Base-by-base conservation (phyloP, 2,329 filamentous ascomycete species). In the Colletotrichum sp. region DNA sequence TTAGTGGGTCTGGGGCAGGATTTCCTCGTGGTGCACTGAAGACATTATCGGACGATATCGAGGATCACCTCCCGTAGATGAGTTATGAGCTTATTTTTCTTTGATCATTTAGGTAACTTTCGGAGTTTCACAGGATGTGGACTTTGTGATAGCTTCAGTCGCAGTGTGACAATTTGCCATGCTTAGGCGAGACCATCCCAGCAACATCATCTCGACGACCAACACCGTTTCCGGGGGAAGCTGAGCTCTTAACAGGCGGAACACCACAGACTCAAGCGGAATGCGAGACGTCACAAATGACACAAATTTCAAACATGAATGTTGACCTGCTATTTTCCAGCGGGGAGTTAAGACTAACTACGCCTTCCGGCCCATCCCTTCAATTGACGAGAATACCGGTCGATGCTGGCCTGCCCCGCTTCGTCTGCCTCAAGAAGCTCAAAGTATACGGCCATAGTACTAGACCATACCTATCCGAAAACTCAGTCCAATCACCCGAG, bases 301-400 rank as follows among this genome's bases (percentile, higher is more conserved):
- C 16, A 5, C 8, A 10, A n/a, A 43, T 10, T 5, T 7, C 1
- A 48, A 12, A 21, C 43, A 21, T 48, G n/a, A 3, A 6, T 48
- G 0, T 48, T 2, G n/a, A 0, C 18, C 43, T 21, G 10, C 43
- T 1, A 13, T 4, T 21, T 21, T 2, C 2, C 43, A 48, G 43
- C 43, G n/a, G 43, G 43, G 43, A 48, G 43, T 48, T 48, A 48
- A 13, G 43, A 4, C 9, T 21, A 21, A 48, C 18, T 48, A 13
- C 43, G 43, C 18, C n/a, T 24, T 48, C 43, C 43, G 3, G 43
- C 10, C 6, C 43, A 21, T 48, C 43, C 43, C 9, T 48, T 0
- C 18, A 3, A n/a, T 2, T 4, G 10, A 13, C 10, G 1, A 48
- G 43, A 48, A 48, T 9, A 7, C 10, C 43, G 5, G 43, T 21